Percentiles rank a stretch among this genome's conserved stretches.
These are phyloP conservation scores for Fistulinella staudtii DNA, from an alignment of 1,284 basidiomycete species.

Conservation along the genomic window DNA sequence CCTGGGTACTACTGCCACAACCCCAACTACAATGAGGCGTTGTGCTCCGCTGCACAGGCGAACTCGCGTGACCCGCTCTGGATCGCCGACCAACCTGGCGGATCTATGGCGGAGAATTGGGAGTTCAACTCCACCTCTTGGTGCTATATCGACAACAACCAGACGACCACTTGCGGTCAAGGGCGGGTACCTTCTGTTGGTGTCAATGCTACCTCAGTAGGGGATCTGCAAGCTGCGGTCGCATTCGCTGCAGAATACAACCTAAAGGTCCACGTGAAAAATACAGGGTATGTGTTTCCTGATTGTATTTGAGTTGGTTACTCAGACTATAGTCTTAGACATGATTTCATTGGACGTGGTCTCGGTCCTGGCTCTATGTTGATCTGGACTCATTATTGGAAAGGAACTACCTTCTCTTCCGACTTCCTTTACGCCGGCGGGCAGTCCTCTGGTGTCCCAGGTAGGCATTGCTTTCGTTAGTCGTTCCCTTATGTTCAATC, in stretches of 20 bases:
- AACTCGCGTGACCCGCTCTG: not conserved
- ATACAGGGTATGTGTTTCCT: not conserved
- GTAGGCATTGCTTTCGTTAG: not conserved
- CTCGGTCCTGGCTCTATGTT: not conserved
- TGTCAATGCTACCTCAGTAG: not conserved
- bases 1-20: not conserved
- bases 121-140: not conserved
- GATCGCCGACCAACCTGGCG: not conserved
- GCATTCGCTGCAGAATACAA: not conserved
- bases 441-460: not conserved
- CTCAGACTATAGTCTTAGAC: not conserved
- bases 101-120: not conserved
- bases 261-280: not conserved
- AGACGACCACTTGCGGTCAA: not conserved
- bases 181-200: not conserved
- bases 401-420: not conserved
- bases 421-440: conserved; percentile 1
- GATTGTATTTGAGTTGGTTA: not conserved
- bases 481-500: not conserved
- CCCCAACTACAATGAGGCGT: not conserved
- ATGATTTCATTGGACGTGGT: not conserved
- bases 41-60: not conserved
- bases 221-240: not conserved
- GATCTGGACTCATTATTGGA: not conserved
- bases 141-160: not conserved